These are phyloP conservation scores for Lithospermum erythrorhizon DNA, from an alignment of 257 asterid species.

Conservation along the genomic window DNA sequence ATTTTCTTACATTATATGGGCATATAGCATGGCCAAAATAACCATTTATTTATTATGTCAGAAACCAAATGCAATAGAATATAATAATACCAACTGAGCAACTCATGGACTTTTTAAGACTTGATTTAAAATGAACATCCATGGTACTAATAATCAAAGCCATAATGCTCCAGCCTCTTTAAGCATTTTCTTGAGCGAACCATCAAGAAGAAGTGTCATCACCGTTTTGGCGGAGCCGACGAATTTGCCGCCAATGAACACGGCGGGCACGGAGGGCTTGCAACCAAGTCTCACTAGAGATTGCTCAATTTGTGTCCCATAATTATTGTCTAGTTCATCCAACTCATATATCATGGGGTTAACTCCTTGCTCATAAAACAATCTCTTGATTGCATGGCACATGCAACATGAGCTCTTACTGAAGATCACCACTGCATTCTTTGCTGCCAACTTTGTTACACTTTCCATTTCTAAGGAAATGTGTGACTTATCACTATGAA, in stretches of 20 bases:
- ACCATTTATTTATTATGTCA: no score
- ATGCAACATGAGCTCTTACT: slow-evolving; percentile 84
- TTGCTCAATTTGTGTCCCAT: slow-evolving; percentile 55
- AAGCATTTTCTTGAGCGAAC: slow-evolving; percentile 55
- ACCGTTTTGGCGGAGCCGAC: slow-evolving; percentile 64
- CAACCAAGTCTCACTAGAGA: slow-evolving; percentile 55
- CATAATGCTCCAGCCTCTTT: slow-evolving; percentile 64
- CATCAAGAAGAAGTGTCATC: slow-evolving; percentile 61
- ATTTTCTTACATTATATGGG: no score
- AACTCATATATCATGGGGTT: slow-evolving; percentile 70
- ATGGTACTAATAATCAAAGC: slow-evolving; percentile 23
- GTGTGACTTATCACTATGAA: no score
- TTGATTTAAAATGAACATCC: not conserved
- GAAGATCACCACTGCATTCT: slow-evolving; percentile 69
- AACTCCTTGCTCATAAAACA: slow-evolving; percentile 67
- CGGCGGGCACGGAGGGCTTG: slow-evolving; percentile 64
- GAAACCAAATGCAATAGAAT: not conserved
- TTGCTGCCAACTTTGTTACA: slow-evolving; percentile 48
- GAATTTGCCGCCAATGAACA: slow-evolving; percentile 57
- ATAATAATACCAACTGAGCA: no score
- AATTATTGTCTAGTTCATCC: slow-evolving; percentile 31
- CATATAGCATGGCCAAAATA: no score
- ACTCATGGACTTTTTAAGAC: no score
- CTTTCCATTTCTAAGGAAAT: slow-evolving; percentile 33
- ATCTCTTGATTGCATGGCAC: slow-evolving; percentile 74